Evolutionary conservation across 208 protist genomes (phyloP).

Genomic region (Leishmania amazonensis): DNA sequence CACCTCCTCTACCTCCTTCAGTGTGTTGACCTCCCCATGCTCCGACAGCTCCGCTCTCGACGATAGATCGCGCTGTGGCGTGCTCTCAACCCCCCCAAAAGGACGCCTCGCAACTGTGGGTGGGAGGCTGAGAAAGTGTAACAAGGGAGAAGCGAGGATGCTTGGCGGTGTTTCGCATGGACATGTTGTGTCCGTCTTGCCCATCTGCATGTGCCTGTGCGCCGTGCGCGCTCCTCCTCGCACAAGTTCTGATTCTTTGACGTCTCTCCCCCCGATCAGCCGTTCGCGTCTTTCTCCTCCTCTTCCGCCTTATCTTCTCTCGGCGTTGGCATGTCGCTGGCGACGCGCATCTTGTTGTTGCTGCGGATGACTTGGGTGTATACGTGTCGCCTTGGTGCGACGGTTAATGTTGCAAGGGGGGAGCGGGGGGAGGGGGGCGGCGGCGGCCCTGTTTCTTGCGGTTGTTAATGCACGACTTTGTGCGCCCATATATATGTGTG

Average conservation of each 20-base stretch:
- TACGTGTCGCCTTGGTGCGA: too few relatives aligned
- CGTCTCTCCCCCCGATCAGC: not conserved
- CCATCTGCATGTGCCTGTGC: constrained; percentile 9
- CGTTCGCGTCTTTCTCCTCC: not conserved
- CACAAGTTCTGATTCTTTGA: not conserved
- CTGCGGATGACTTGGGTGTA: too few relatives aligned
- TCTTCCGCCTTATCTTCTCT: not conserved
- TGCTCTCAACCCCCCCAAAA: not conserved
- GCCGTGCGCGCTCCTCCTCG: not conserved
- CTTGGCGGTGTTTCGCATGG: not conserved
- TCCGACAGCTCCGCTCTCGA: not conserved
- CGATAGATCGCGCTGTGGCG: not conserved
- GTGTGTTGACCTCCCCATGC: not conserved
- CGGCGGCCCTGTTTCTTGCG: too few relatives aligned
- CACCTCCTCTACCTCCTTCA: not conserved
- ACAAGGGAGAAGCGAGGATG: not conserved
- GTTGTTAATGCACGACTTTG: too few relatives aligned
- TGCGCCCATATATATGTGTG: not conserved
- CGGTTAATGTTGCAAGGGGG: too few relatives aligned
- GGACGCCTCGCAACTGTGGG: not conserved
- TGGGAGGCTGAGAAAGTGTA: not conserved
- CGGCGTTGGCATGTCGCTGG: too few relatives aligned
- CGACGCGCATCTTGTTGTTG: too few relatives aligned
- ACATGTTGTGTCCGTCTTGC: not conserved
- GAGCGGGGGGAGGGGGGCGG: too few relatives aligned